Percentiles rank a stretch among this genome's conserved stretches.
Conservation (phyloP, 352 stramenopile genomes). For the Globisporangium splendens region DNA sequence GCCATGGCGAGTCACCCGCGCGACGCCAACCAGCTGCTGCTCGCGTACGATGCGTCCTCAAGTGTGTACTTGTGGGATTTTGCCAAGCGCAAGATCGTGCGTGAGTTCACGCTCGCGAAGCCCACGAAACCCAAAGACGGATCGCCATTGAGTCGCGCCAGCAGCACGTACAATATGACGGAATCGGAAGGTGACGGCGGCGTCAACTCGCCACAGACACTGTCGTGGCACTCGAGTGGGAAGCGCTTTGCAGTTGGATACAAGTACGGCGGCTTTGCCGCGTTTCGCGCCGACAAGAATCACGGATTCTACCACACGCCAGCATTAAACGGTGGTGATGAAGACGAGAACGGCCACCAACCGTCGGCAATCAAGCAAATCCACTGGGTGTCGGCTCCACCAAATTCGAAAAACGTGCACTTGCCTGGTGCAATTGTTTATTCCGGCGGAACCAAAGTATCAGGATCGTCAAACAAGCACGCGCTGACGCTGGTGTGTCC, state of each 20-base stretch:
- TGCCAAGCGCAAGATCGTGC: conserved; percentile 54
- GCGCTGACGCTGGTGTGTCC: conserved; percentile 44
- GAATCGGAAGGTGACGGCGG: conserved; percentile 3
- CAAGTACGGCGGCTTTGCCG: conserved; percentile 51
- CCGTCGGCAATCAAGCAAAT: conserved; percentile 36
- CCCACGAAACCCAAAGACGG: conserved; percentile 6
- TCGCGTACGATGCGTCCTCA: conserved; percentile 55
- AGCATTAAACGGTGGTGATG: background rate
- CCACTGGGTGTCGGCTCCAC: conserved; percentile 61
- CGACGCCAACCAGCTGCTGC: conserved; percentile 57
- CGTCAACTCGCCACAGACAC: conserved; percentile 45
- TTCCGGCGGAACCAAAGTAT: conserved; percentile 20
- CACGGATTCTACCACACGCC: conserved; percentile 35
- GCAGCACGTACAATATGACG: conserved; percentile 9
- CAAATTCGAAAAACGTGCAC: conserved; percentile 43
- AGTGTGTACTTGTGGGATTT: conserved; percentile 66
- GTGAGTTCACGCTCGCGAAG: conserved; percentile 28
- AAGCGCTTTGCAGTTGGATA: conserved; percentile 76
- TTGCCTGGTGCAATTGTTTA: conserved; percentile 55
- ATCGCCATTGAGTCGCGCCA: conserved; percentile 6
- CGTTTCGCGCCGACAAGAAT: conserved; percentile 59
- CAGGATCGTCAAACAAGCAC: conserved; percentile 19
- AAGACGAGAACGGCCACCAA: conserved; percentile 1
- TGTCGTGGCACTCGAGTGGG: conserved; percentile 75
- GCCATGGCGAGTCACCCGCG: conserved; percentile 54